Conservation (phyloP, 2,329 filamentous ascomycete species). For the Apiospora phragmitis region DNA sequence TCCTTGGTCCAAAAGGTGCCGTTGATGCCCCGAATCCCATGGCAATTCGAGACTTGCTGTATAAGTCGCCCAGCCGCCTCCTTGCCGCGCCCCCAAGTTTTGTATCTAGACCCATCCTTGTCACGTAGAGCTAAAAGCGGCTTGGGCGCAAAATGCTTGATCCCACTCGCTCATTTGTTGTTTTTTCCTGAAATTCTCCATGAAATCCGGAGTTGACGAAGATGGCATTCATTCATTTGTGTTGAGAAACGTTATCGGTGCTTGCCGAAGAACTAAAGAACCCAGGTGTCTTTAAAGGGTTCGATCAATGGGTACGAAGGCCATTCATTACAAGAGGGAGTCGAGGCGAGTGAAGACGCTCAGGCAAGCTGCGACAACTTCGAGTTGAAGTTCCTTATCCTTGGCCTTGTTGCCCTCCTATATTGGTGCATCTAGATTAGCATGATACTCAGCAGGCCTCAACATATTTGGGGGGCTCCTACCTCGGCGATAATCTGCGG, state of each 20-base stretch:
- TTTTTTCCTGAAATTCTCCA: slow-evolving; percentile 5
- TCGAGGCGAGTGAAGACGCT: slow-evolving; percentile 98
- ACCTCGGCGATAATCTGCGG: slow-evolving; percentile 81
- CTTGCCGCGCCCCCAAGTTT: not conserved
- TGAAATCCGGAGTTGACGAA: slow-evolving; percentile 5
- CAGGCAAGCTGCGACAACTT: slow-evolving; percentile 94
- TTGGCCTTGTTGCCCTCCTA: slow-evolving; percentile 81
- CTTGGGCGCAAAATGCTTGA: not conserved
- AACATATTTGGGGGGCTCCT: slow-evolving; percentile 21
- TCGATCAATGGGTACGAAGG: not conserved
- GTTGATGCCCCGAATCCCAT: not conserved
- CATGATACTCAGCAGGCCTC: not conserved
- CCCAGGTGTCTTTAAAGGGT: not conserved
- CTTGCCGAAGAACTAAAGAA: not conserved
- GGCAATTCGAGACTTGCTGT: not conserved
- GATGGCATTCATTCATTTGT: slow-evolving; percentile 9
- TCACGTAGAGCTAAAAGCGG: not conserved
- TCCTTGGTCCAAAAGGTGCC: not conserved
- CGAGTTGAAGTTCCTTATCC: slow-evolving; percentile 93
- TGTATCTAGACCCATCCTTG: not conserved
- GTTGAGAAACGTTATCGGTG: slow-evolving; percentile 2
- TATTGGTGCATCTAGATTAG: not conserved
- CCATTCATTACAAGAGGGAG: slow-evolving; percentile 74
- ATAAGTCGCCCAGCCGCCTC: not conserved
- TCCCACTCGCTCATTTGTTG: not conserved